Percentiles rank a stretch among this genome's conserved stretches.
Conservation (phyloP, 2,329 filamentous ascomycete genomes). For the Paraconiothyrium sp. region DNA sequence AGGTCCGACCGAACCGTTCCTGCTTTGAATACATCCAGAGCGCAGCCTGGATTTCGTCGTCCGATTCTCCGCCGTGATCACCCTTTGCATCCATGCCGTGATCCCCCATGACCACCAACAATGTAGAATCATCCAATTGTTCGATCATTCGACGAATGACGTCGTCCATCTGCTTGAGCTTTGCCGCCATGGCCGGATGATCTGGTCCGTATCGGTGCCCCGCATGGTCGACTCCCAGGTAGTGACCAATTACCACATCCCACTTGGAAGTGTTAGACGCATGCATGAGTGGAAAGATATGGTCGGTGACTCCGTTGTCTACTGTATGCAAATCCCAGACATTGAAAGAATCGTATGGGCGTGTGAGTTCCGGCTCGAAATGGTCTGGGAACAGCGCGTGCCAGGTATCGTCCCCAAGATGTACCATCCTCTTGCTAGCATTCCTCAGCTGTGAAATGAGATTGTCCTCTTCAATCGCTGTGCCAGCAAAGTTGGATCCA, state of each 20-base stretch:
- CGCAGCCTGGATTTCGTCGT: constrained; percentile 93
- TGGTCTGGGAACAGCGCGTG: constrained; percentile 91
- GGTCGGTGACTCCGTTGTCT: constrained; percentile 91
- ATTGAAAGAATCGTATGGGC: constrained; percentile 95
- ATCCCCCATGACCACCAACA: constrained; percentile 97
- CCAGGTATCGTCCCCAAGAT: constrained; percentile 99
- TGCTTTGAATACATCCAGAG: constrained; percentile 98
- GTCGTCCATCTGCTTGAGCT: constrained; percentile 88
- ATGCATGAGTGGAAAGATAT: constrained; percentile 84
- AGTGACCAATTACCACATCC: constrained; percentile 96
- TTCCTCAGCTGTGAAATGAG: constrained; percentile 70
- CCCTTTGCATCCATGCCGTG: constrained; percentile 98
- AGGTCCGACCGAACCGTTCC: constrained; percentile 81
- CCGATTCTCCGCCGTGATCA: constrained; percentile 97
- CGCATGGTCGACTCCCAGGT: constrained; percentile 94
- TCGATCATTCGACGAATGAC: constrained; percentile 78
- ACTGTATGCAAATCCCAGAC: constrained; percentile 98
- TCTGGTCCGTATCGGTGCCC: constrained; percentile 95
- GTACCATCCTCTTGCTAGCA: constrained; percentile 81
- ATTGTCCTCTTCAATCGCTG: constrained; percentile 93
- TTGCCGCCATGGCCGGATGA: constrained; percentile 89
- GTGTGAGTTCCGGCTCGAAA: constrained; percentile 86
- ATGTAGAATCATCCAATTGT: constrained; percentile 81
- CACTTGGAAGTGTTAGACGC: constrained; percentile 73
- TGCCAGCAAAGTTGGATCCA: constrained; percentile 94